A percentile compares a stretch with the other conserved stretches of the same genome.
Evolutionary conservation across 208 protist genomes (phyloP).

Genomic region (Phytomonas serpens): DNA sequence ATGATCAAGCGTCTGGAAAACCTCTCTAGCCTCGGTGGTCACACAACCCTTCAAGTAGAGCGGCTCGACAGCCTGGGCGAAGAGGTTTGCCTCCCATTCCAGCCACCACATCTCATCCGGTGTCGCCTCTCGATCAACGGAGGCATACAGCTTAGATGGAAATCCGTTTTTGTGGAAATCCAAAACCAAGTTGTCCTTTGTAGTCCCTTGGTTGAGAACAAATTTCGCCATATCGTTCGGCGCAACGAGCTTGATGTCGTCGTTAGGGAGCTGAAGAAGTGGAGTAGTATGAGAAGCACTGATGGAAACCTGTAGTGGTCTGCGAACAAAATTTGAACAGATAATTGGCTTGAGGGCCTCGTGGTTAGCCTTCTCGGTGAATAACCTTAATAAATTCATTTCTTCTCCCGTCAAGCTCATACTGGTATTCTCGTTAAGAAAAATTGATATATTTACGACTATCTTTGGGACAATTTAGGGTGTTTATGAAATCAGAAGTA

Average conservation of each 20-base stretch:
- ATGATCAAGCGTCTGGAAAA: slow-evolving; percentile 49
- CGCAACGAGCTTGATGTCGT: slow-evolving; percentile 37
- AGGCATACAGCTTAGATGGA: neutral
- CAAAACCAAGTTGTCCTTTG: slow-evolving; percentile 9
- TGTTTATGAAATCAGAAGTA: neutral
- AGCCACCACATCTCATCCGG: slow-evolving; percentile 74
- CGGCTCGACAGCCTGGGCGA: slow-evolving; percentile 44
- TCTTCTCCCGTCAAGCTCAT: neutral
- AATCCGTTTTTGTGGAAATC: neutral
- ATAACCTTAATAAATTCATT: slow-evolving; percentile 36
- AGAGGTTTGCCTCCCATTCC: slow-evolving; percentile 71
- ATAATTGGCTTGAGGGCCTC: slow-evolving; percentile 82
- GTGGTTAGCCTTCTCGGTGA: slow-evolving; percentile 85
- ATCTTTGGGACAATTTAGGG: neutral
- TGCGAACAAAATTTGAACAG: slow-evolving; percentile 32
- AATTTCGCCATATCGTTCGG: slow-evolving; percentile 67
- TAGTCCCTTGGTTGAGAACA: slow-evolving; percentile 14
- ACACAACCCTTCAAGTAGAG: slow-evolving; percentile 67
- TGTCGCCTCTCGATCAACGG: slow-evolving; percentile 13
- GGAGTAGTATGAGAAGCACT: slow-evolving; percentile 54
- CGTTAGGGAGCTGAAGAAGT: slow-evolving; percentile 40
- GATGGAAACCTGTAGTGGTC: slow-evolving; percentile 60
- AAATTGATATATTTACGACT: neutral
- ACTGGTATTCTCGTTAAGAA: neutral
- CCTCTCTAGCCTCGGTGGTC: slow-evolving; percentile 33